These are phyloP conservation scores for Candida sanyaensis DNA, from an alignment of 1,139 yeast genomes.

Conservation along the genomic window DNA sequence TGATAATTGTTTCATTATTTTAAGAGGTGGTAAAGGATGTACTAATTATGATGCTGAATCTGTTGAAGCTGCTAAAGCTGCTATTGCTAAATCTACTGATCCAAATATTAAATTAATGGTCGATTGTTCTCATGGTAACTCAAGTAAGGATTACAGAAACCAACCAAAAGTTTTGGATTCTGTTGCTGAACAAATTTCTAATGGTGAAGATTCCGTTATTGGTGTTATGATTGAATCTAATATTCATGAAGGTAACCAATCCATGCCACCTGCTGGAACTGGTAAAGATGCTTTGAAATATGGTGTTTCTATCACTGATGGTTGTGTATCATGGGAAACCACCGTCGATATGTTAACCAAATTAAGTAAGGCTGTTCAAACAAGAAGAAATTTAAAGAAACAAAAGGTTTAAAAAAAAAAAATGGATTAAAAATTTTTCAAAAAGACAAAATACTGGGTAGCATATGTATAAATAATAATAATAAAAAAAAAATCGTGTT, in stretches of 20 bases:
- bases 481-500: slow-evolving; percentile 1
- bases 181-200: slow-evolving; percentile 73
- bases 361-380: slow-evolving; percentile 77
- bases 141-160: slow-evolving; percentile 84
- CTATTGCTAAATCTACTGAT: slow-evolving; percentile 58
- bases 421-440: neutral
- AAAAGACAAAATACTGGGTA: neutral
- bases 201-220: slow-evolving; percentile 78
- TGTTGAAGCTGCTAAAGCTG: slow-evolving; percentile 67
- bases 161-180: slow-evolving; percentile 90
- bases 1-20: slow-evolving; percentile 83
- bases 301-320: slow-evolving; percentile 96
- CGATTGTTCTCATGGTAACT: slow-evolving; percentile 97
- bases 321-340: slow-evolving; percentile 88
- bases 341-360: slow-evolving; percentile 72
- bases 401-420: slow-evolving; percentile 8
- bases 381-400: slow-evolving; percentile 56
- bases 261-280: slow-evolving; percentile 66
- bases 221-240: slow-evolving; percentile 98
- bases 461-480: neutral
- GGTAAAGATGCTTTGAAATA: slow-evolving; percentile 76
- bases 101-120: slow-evolving; percentile 81
- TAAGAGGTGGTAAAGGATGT: slow-evolving; percentile 93
- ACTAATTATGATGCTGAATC: slow-evolving; percentile 83
- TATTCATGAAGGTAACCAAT: slow-evolving; percentile 89